Conservation (phyloP, 2,329 filamentous ascomycete species). For the Stagonosporopsis cucurbitacearum region DNA sequence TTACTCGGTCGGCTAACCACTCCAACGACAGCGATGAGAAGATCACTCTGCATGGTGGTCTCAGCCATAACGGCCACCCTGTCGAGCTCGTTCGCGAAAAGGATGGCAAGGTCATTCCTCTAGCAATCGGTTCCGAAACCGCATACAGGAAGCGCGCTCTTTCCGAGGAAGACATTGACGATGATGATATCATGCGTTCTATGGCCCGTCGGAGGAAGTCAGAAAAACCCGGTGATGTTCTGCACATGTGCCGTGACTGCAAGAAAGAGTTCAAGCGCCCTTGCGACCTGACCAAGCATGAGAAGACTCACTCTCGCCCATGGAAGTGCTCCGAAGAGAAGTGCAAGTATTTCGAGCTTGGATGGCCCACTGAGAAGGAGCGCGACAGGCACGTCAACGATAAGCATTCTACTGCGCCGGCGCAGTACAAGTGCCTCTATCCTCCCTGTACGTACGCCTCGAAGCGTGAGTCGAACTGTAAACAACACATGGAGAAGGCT, state of each 20-base stretch:
- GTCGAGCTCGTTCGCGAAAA: conserved; percentile 84
- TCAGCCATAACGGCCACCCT: conserved; percentile 80
- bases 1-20: conserved; percentile 31
- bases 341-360: conserved; percentile 89
- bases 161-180: conserved; percentile 72
- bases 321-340: conserved; percentile 86
- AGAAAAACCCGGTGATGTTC: conserved; percentile 81
- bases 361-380: conserved; percentile 98
- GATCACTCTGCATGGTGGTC: conserved; percentile 80
- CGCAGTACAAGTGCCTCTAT: conserved; percentile 83
- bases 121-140: conserved; percentile 65
- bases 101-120: conserved; percentile 78
- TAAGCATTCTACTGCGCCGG: conserved; percentile 83
- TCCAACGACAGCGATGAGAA: conserved; percentile 65
- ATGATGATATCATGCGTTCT: conserved; percentile 83
- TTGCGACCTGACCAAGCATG: conserved; percentile 97
- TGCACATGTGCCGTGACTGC: conserved; percentile 82
- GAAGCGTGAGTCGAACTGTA: conserved; percentile 95
- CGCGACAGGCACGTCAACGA: conserved; percentile 95
- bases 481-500: conserved; percentile 98
- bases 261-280: conserved; percentile 90
- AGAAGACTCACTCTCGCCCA: conserved; percentile 95
- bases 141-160: conserved; percentile 67
- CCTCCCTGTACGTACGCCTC: conserved; percentile 89
- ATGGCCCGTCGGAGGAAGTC: conserved; percentile 98